Percentiles rank a stretch among this genome's conserved stretches.
These are phyloP conservation scores for Fraxinus pennsylvanica DNA, from an alignment of 257 asterid genomes.

Conservation along the genomic window DNA sequence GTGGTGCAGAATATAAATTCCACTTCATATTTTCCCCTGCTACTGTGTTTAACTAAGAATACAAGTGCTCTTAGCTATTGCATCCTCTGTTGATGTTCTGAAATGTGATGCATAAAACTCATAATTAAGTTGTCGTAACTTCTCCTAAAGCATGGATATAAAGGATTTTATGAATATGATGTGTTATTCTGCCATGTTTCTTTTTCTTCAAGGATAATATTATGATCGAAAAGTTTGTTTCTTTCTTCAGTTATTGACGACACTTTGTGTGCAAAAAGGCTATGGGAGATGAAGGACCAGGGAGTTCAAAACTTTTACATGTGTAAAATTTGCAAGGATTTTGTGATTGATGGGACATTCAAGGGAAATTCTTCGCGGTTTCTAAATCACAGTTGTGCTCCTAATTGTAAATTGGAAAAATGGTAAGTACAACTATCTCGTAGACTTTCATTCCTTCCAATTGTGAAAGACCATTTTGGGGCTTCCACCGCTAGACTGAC, in stretches of 20 bases:
- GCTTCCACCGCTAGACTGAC: neutral
- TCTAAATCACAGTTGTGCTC: constrained; percentile 91
- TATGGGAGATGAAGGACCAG: constrained; percentile 85
- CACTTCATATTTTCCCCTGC: no score
- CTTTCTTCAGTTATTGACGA: constrained; percentile 75
- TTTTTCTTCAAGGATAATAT: neutral
- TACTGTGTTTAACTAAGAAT: no score
- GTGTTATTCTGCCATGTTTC: neutral
- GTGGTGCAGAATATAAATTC: neutral
- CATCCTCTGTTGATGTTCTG: neutral
- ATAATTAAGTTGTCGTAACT: neutral
- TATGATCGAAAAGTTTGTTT: constrained; percentile 23
- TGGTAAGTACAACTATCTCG: constrained; percentile 55
- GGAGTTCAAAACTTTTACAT: constrained; percentile 77
- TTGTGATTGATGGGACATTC: constrained; percentile 88
- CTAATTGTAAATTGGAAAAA: constrained; percentile 87
- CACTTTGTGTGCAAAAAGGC: constrained; percentile 79
- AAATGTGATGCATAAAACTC: neutral
- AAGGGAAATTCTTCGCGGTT: constrained; percentile 89
- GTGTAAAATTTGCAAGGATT: constrained; percentile 88
- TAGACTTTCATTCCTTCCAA: no score
- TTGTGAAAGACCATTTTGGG: neutral
- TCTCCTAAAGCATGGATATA: constrained; percentile 2
- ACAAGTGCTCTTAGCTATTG: no score
- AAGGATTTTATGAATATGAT: constrained; percentile 15